Percentiles rank a stretch among this genome's conserved stretches.
Evolutionary conservation across 2,329 filamentous ascomycete species (phyloP).

Genomic region (Huntiella moniliformis): DNA sequence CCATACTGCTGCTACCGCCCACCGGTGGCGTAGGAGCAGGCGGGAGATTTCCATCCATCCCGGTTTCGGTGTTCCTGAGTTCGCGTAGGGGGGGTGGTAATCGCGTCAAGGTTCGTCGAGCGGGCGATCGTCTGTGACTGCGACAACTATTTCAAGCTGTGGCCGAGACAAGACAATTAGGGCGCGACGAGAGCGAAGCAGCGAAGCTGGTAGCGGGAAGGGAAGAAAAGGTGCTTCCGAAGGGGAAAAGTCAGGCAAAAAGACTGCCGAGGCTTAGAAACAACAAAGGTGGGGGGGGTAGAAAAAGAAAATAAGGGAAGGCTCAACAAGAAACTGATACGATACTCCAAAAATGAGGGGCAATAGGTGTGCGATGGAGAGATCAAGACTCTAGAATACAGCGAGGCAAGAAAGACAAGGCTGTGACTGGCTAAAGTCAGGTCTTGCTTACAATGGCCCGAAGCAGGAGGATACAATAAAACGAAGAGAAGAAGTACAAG

Average conservation of each 20-base stretch:
- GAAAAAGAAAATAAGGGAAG: too few species aligned
- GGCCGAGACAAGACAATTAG: conserved; percentile 8
- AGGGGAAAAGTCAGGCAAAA: too few species aligned
- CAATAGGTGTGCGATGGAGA: too few species aligned
- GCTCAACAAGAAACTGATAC: too few species aligned
- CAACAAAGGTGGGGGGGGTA: too few species aligned
- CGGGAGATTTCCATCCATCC: conserved; percentile 21
- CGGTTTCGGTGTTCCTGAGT: conserved; percentile 3
- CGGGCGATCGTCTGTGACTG: background rate
- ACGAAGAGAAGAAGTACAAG: background rate
- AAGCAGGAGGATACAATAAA: background rate
- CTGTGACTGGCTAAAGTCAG: too few species aligned
- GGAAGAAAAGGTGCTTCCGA: background rate
- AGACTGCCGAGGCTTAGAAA: too few species aligned
- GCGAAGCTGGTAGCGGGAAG: conserved; percentile 1
- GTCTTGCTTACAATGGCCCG: too few species aligned
- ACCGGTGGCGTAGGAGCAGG: conserved; percentile 32
- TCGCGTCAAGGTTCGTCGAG: conserved; percentile 7
- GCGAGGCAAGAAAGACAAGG: too few species aligned
- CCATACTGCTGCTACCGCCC: conserved; percentile 21
- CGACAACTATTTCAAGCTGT: conserved; percentile 14
- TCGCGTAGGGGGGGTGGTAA: conserved; percentile 1
- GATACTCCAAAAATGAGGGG: too few species aligned
- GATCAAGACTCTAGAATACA: too few species aligned
- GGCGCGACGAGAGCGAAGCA: conserved; percentile 6